Conservation (phyloP, 1,284 basidiomycete genomes). For the Somion occarium region DNA sequence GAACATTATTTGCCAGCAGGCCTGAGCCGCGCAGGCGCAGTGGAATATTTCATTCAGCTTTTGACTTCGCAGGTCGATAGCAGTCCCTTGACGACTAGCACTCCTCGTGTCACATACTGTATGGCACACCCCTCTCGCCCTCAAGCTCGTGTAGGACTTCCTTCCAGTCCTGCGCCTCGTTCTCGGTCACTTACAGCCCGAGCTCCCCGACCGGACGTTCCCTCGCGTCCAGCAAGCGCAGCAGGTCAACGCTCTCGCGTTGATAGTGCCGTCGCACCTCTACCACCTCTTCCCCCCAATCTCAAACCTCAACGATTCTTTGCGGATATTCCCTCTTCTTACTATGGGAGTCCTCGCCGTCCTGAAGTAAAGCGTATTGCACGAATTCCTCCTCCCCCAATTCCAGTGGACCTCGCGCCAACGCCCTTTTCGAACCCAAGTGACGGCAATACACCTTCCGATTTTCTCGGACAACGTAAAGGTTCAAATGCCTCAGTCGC, state of each 20-base stretch:
- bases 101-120: not conserved
- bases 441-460: not conserved
- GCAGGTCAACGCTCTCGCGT: constrained; percentile 14
- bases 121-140: constrained; percentile 14
- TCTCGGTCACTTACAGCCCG: constrained; percentile 17
- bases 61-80: not conserved
- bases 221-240: constrained; percentile 16
- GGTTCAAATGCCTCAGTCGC: constrained; percentile 5
- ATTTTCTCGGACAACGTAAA: not conserved
- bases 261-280: constrained; percentile 20
- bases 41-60: not conserved
- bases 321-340: not conserved
- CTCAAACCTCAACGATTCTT: not conserved
- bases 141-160: constrained; percentile 21
- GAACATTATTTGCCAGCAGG: constrained; percentile 4
- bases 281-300: constrained; percentile 3
- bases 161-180: constrained; percentile 22
- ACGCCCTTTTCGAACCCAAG: not conserved
- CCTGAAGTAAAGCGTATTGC: not conserved
- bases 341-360: not conserved
- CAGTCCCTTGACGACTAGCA: no score
- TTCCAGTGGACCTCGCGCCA: not conserved
- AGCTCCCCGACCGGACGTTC: constrained; percentile 9
- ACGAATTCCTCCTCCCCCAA: not conserved
- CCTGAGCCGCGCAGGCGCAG: constrained; percentile 7